A percentile compares a stretch with the other conserved stretches of the same genome.
These are phyloP conservation scores for Pestalotiopsis sp. DNA, from an alignment of 2,329 filamentous ascomycete species.

Conservation along the genomic window DNA sequence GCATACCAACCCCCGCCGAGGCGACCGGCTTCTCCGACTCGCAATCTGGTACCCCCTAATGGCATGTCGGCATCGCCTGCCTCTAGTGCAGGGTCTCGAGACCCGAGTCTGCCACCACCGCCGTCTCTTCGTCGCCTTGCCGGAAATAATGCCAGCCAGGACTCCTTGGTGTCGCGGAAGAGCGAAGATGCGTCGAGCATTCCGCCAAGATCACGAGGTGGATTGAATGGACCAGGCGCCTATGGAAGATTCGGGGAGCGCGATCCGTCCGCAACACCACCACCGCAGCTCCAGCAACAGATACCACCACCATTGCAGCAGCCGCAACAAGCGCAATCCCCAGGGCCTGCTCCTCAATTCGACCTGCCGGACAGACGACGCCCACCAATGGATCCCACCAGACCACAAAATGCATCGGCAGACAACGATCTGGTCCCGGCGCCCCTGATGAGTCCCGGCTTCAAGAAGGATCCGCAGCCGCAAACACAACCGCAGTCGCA, in stretches of 20 bases:
- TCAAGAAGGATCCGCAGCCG: constrained; percentile 48
- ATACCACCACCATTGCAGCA: constrained; percentile 26
- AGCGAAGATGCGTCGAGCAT: constrained; percentile 56
- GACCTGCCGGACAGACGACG: constrained; percentile 65
- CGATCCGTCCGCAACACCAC: constrained; percentile 18
- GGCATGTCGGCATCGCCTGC: constrained; percentile 48
- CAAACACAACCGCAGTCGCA: constrained; percentile 41
- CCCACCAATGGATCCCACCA: constrained; percentile 66
- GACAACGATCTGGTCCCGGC: constrained; percentile 61
- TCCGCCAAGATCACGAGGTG: constrained; percentile 57
- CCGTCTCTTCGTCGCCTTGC: constrained; percentile 45
- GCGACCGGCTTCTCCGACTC: constrained; percentile 21
- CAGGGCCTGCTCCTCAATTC: constrained; percentile 38
- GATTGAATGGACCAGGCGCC: constrained; percentile 41
- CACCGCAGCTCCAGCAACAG: constrained; percentile 17
- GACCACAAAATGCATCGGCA: constrained; percentile 44
- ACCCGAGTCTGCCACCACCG: constrained; percentile 41
- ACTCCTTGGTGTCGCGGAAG: constrained; percentile 48
- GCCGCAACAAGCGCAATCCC: constrained; percentile 26
- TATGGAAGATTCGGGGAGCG: constrained; percentile 41
- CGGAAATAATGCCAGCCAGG: constrained; percentile 58
- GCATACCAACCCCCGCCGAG: constrained; percentile 12
- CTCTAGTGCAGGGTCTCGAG: constrained; percentile 53
- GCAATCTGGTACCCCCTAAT: constrained; percentile 40
- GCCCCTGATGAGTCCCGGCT: constrained; percentile 55